These are phyloP conservation scores for Didymella sp. DNA, from an alignment of 2,329 filamentous ascomycete species.

Conservation along the genomic window DNA sequence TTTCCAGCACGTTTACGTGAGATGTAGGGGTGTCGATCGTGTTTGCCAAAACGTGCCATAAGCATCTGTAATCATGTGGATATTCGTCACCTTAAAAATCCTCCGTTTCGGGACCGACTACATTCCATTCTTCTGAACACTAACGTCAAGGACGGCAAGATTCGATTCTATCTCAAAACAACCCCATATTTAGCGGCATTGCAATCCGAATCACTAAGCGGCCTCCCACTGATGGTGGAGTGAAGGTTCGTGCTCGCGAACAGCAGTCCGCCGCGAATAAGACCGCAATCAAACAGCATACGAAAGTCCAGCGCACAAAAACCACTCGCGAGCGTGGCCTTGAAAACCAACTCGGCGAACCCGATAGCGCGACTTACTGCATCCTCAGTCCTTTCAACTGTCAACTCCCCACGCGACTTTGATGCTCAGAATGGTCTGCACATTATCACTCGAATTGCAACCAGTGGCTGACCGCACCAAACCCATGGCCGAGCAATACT, in stretches of 20 bases:
- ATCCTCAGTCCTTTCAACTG: neutral
- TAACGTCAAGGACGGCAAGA: no score
- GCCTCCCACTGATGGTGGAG: constrained; percentile 8
- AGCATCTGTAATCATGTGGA: no score
- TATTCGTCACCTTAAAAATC: no score
- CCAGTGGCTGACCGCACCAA: constrained; percentile 5
- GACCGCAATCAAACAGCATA: neutral
- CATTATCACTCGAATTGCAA: constrained; percentile 6
- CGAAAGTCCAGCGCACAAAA: neutral
- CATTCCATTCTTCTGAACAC: no score
- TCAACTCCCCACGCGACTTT: constrained; percentile 6
- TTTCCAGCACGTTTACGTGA: neutral
- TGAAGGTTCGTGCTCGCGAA: constrained; percentile 11
- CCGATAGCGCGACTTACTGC: constrained; percentile 6
- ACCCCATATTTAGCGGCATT: constrained; percentile 15
- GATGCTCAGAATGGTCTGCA: constrained; percentile 8
- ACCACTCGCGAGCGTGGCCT: constrained; percentile 5
- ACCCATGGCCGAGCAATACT: constrained; percentile 14
- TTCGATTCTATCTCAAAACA: constrained; percentile 19
- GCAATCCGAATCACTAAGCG: constrained; percentile 16
- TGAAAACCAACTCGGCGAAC: constrained; percentile 11
- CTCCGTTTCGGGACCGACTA: no score
- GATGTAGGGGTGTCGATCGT: neutral
- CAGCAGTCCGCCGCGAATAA: constrained; percentile 8
- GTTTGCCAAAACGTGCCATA: no score